phyloP scores from a whole-genome alignment of 164 flowering plant species.

The Berberis thunbergii region DNA sequence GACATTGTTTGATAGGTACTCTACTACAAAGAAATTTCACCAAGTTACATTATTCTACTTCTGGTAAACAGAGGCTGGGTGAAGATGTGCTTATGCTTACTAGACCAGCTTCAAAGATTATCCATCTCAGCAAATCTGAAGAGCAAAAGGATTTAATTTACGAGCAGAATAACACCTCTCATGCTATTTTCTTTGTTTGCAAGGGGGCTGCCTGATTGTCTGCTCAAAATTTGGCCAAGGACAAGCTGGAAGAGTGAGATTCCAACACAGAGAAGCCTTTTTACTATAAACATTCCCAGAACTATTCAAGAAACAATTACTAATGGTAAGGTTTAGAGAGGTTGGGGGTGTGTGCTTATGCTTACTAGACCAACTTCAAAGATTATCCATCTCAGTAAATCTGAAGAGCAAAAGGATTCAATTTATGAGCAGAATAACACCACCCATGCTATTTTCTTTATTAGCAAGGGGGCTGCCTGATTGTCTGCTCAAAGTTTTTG shows the following conservation, averaged over 20 bases:
- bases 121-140: too few relatives aligned
- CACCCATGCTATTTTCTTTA: constrained; percentile 1
- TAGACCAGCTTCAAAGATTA: too few relatives aligned
- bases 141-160: too few relatives aligned
- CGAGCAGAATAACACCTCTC: too few relatives aligned
- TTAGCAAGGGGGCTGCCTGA: constrained; percentile 4
- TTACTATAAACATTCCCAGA: too few relatives aligned
- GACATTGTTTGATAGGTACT: too few relatives aligned
- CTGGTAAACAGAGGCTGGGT: not conserved
- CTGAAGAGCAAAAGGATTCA: constrained; percentile 4
- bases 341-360: not conserved
- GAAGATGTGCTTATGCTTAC: too few relatives aligned
- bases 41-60: not conserved
- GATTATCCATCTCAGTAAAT: not conserved
- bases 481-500: not conserved
- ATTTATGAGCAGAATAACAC: constrained; percentile 3
- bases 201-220: too few relatives aligned
- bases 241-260: not conserved
- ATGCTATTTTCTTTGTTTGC: too few relatives aligned
- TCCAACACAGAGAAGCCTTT: not conserved
- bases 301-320: too few relatives aligned
- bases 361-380: constrained; percentile 6
- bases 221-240: not conserved
- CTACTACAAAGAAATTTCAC: not conserved
- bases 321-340: not conserved